These are phyloP conservation scores for Leccinum glutinopallens DNA, from an alignment of 1,284 basidiomycete species.

Conservation along the genomic window DNA sequence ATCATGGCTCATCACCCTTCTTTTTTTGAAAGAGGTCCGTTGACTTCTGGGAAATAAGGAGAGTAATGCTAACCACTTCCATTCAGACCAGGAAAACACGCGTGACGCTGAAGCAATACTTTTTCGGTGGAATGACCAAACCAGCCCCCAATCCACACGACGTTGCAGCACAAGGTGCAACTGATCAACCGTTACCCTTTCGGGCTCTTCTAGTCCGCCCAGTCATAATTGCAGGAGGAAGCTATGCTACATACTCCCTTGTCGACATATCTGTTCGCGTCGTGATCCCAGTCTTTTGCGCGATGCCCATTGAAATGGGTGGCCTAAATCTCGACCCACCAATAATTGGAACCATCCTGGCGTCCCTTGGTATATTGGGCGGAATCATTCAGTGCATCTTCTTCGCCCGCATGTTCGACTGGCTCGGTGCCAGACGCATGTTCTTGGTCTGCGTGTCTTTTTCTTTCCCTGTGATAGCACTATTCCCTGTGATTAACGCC, in stretches of 20 bases:
- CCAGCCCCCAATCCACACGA: not conserved
- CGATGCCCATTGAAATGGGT: constrained; percentile 45
- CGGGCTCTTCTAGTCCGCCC: constrained; percentile 39
- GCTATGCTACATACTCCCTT: constrained; percentile 45
- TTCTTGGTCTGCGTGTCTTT: constrained; percentile 37
- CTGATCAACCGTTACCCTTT: constrained; percentile 36
- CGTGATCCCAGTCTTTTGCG: constrained; percentile 47
- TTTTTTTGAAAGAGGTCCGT: constrained; percentile 61
- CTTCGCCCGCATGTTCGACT: constrained; percentile 43
- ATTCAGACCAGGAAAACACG: constrained; percentile 22
- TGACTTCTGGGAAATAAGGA: too few species aligned
- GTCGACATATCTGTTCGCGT: constrained; percentile 43
- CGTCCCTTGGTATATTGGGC: constrained; percentile 40
- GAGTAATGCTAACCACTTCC: constrained; percentile 8
- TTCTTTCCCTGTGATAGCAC: constrained; percentile 37
- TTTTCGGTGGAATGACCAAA: constrained; percentile 19
- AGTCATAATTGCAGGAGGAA: constrained; percentile 42
- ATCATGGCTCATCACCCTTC: constrained; percentile 46
- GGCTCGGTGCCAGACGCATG: constrained; percentile 41
- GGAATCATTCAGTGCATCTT: constrained; percentile 42
- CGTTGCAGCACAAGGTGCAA: not conserved
- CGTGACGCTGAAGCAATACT: constrained; percentile 24
- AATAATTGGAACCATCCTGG: constrained; percentile 44
- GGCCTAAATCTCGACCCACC: constrained; percentile 44
- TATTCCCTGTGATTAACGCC: constrained; percentile 44